phyloP scores from a whole-genome alignment of 768 basidiomycete genomes.

The Naganishia vishniacii region DNA sequence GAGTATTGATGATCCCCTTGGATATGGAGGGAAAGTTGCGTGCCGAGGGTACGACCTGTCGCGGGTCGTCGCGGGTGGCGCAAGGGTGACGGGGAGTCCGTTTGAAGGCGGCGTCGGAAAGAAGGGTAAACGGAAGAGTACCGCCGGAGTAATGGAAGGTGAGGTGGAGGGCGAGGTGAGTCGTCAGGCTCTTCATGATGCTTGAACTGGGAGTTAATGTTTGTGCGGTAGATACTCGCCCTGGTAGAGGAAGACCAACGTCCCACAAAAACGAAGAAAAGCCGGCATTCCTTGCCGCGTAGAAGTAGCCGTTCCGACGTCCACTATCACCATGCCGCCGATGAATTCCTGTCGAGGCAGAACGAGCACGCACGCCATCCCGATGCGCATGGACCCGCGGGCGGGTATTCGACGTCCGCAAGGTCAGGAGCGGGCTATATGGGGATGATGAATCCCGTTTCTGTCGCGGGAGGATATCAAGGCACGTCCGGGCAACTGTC shows the following conservation, averaged over 20 bases:
- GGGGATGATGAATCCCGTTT: not conserved
- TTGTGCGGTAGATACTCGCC: not conserved
- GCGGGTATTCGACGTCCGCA: not conserved
- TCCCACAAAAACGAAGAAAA: constrained; percentile 6
- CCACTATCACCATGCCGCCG: not conserved
- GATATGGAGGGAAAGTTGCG: no score
- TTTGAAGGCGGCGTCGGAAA: no score
- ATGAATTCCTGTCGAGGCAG: not conserved
- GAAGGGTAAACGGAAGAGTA: constrained; percentile 10
- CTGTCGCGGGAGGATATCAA: no score
- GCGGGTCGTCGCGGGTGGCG: not conserved
- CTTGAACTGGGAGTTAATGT: not conserved
- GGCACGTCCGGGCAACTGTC: not conserved
- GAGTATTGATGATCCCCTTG: no score
- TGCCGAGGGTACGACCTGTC: no score
- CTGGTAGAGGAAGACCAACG: constrained; percentile 8
- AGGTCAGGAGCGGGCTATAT: not conserved
- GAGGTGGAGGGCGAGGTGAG: constrained; percentile 11
- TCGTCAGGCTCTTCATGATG: not conserved
- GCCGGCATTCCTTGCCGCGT: not conserved
- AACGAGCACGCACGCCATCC: no score
- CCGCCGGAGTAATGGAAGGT: not conserved
- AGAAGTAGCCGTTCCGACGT: not conserved
- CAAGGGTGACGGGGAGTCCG: constrained; percentile 1
- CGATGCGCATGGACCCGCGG: not conserved